Conservation (phyloP, 345 rosid species). For the Hypericum perforatum region DNA sequence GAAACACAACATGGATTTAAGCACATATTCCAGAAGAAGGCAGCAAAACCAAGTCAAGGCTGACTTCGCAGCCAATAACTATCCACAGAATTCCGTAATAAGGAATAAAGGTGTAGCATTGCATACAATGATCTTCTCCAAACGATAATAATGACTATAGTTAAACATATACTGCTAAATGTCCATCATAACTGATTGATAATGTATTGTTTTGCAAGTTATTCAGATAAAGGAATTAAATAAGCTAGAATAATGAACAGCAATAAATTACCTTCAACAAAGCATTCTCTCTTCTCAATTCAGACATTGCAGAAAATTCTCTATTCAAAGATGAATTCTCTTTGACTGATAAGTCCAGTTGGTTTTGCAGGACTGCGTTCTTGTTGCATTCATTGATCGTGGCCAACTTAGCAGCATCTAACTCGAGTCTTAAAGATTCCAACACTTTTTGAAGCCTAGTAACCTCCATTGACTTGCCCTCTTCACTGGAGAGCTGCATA, state of each 20-base stretch:
- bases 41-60: too few species aligned
- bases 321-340: slow-evolving; percentile 69
- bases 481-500: slow-evolving; percentile 74
- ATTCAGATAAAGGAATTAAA: neutral
- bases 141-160: too few species aligned
- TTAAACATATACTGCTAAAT: too few species aligned
- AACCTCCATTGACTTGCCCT: slow-evolving; percentile 58
- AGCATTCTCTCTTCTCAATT: slow-evolving; percentile 61
- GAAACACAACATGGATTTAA: too few species aligned
- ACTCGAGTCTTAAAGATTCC: slow-evolving; percentile 73
- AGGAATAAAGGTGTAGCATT: neutral
- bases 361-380: slow-evolving; percentile 76
- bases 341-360: slow-evolving; percentile 55
- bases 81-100: too few species aligned
- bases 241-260: neutral
- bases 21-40: too few species aligned
- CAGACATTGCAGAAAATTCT: slow-evolving; percentile 53
- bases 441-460: slow-evolving; percentile 59
- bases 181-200: too few species aligned
- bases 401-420: slow-evolving; percentile 87
- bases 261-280: slow-evolving; percentile 45
- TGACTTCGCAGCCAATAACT: too few species aligned
- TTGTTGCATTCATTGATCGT: slow-evolving; percentile 83
- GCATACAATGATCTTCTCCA: neutral
- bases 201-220: too few species aligned